Conservation (phyloP, 257 asterid genomes). For the Solanum pimpinellifolium region DNA sequence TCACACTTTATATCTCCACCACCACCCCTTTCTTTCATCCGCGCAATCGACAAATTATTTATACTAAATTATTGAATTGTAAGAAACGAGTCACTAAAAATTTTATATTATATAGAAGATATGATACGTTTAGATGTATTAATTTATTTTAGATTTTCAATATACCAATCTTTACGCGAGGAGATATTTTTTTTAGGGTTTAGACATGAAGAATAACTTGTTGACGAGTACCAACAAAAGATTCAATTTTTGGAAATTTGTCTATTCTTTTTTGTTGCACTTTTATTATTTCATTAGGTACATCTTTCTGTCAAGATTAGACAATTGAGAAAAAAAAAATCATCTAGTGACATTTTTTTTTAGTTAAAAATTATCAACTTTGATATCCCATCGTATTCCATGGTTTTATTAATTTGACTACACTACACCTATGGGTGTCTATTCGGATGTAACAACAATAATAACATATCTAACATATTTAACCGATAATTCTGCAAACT, state of each 20-base stretch:
- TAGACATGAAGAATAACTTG: not conserved
- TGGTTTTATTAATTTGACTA: not conserved
- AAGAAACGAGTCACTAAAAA: fast-evolving
- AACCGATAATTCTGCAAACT: no score
- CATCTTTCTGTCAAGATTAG: not conserved
- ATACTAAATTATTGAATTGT: not conserved
- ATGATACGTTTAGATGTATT: not conserved
- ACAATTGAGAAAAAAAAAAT: not conserved
- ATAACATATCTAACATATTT: not conserved
- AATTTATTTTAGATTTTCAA: not conserved
- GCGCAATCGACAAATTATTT: not conserved
- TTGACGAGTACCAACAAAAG: not conserved
- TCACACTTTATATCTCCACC: not conserved
- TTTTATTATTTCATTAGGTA: not conserved
- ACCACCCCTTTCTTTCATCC: not conserved
- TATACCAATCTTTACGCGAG: not conserved
- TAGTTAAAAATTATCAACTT: not conserved
- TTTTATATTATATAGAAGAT: not conserved
- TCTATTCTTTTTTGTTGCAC: not conserved
- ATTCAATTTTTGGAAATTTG: not conserved
- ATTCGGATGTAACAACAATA: no score
- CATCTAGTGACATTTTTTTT: no score
- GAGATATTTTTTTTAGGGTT: not conserved
- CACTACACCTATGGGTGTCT: not conserved
- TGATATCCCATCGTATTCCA: not conserved